Evolutionary conservation across 805 yeast species (phyloP).

Genomic region (Hanseniaspora meyeri): DNA sequence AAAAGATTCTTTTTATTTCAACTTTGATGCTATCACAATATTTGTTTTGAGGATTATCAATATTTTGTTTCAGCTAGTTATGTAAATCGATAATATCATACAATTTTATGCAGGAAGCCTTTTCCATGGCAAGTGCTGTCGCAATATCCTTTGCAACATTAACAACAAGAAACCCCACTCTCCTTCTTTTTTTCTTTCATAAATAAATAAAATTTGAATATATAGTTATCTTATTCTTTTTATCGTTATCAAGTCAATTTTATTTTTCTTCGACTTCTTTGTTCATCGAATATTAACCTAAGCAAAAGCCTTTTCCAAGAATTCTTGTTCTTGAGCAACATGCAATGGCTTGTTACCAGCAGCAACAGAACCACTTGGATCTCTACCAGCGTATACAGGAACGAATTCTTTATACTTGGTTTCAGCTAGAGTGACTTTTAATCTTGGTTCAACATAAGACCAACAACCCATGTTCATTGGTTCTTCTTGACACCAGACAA

Average conservation of each 20-base stretch:
- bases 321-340: conserved; percentile 72
- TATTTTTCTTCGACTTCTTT: not conserved
- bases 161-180: too few species aligned
- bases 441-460: conserved; percentile 71
- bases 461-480: conserved; percentile 94
- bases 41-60: too few species aligned
- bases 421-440: conserved; percentile 62
- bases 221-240: not conserved
- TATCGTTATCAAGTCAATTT: too few species aligned
- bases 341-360: conserved; percentile 92
- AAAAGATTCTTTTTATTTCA: too few species aligned
- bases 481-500: conserved; percentile 97
- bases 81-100: too few species aligned
- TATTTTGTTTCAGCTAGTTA: too few species aligned
- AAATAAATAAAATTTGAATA: not conserved
- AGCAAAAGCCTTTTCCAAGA: conserved; percentile 64
- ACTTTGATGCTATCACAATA: too few species aligned
- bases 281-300: not conserved
- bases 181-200: not conserved
- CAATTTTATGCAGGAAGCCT: too few species aligned
- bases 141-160: too few species aligned
- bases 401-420: conserved; percentile 49
- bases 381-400: conserved; percentile 89
- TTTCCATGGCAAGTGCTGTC: too few species aligned
- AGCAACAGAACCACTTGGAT: conserved; percentile 96